Base-by-base conservation (phyloP, 2,329 filamentous ascomycete genomes). In the Cordyceps javanica region DNA sequence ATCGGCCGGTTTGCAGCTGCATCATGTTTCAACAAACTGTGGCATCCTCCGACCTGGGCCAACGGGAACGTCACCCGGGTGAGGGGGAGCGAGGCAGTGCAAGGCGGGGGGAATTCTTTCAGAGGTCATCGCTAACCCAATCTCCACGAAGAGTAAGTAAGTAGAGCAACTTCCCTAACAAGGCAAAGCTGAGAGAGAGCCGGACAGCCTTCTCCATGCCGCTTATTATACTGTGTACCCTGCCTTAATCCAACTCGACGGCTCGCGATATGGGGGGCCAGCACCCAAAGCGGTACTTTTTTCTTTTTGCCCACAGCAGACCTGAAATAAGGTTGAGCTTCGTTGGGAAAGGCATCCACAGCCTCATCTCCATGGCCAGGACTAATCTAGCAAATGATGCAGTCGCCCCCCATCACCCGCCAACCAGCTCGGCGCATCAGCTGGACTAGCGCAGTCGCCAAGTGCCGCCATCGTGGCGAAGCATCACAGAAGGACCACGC, bases 21-120 rank as follows among this genome's bases (percentile, higher is more conserved):
- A 45, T 30, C 42, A 21, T 23, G 53, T 42, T 34, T 32, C 13
- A 41, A 41, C 21, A 19, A 23, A 32, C 11, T 23, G 26, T n/a
- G n/a, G n/a, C 25, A 46, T 3, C 7, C 2, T 48, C 16, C 30
- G 19, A 19, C 42, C 16, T 46, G 13, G 19, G 8, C 7, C 21
- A n/a, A 46, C 54, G 36, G 44, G 34, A 56, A 38, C 36, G 50
- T 19, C 26, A 56, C 36, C 54, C 54, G 54, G 9, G 9, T 19
- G 54, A 49, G 44, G 52, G 32, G 42, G 16, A 48, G 30, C 14
- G 54, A 56, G 54, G 54, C 54, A 49, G 44, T 56, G 54, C 54
- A 56, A 49, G 16, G 26, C 44, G 54, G 54, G 19, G 54, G 10
- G 2, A 13, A 36, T 11, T 21, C 10, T 6, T 39, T 25, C 34